Conservation (phyloP, 169 alveolate species). For the Eimeria zaria region DNA sequence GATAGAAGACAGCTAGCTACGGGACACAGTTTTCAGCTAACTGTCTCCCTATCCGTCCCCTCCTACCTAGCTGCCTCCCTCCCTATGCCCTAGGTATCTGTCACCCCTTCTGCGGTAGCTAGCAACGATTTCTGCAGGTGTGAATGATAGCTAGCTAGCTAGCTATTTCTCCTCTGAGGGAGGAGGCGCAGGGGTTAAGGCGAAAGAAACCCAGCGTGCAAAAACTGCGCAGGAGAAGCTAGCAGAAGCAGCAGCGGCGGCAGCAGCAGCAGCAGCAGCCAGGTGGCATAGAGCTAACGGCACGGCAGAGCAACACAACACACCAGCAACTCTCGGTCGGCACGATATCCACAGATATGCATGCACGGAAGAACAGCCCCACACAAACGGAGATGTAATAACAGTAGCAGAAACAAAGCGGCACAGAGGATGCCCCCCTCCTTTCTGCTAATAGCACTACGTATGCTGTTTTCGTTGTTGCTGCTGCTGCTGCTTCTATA, state of each 20-base stretch:
- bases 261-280: conserved; percentile 5
- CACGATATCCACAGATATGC: neutral
- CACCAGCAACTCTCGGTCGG: neutral
- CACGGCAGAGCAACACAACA: neutral
- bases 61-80: neutral
- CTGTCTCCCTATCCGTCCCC: neutral
- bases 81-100: neutral
- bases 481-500: too few relatives aligned
- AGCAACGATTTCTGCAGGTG: neutral
- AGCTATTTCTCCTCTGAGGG: neutral
- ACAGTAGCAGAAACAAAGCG: neutral
- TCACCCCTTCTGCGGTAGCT: neutral
- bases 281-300: neutral
- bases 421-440: too few relatives aligned
- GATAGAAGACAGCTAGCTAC: neutral
- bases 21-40: neutral
- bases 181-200: neutral
- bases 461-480: too few relatives aligned
- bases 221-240: neutral
- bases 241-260: neutral
- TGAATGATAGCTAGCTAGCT: neutral
- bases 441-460: too few relatives aligned
- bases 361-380: neutral
- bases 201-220: neutral
- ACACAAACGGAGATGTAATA: neutral